Percentiles rank a stretch among this genome's conserved stretches.
Evolutionary conservation across 2,329 filamentous ascomycete genomes (phyloP).

Genomic region (Ophiostoma pallidulum): DNA sequence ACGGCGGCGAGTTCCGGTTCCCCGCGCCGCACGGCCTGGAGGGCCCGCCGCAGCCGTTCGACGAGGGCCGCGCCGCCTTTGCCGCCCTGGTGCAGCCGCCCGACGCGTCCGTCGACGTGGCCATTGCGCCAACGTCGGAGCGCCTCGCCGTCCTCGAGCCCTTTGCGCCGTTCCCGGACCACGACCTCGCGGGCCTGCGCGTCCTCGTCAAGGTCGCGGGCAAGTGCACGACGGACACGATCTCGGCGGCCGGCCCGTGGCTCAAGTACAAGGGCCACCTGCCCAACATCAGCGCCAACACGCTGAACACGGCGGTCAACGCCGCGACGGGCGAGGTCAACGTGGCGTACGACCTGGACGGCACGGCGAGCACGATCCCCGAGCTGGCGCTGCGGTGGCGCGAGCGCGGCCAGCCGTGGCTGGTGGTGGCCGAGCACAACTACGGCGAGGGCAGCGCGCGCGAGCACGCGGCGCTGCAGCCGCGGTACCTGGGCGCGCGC

Average conservation of each 20-base stretch:
- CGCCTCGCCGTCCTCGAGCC: slow-evolving; percentile 87
- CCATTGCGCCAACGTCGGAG: slow-evolving; percentile 77
- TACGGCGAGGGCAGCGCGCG: slow-evolving; percentile 81
- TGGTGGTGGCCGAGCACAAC: slow-evolving; percentile 96
- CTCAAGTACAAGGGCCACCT: slow-evolving; percentile 99
- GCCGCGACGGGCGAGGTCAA: slow-evolving; percentile 90
- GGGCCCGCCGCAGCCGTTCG: slow-evolving; percentile 57
- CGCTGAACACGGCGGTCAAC: slow-evolving; percentile 88
- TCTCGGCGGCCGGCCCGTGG: slow-evolving; percentile 94
- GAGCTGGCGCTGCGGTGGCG: slow-evolving; percentile 83
- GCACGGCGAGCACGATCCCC: slow-evolving; percentile 67
- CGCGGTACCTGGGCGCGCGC: slow-evolving; percentile 71
- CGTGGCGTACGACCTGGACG: slow-evolving; percentile 78
- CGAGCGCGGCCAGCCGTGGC: slow-evolving; percentile 64
- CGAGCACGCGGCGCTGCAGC: slow-evolving; percentile 82
- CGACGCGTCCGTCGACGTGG: slow-evolving; percentile 60
- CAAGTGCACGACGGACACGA: slow-evolving; percentile 98
- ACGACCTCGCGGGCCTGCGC: slow-evolving; percentile 65
- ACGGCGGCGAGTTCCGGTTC: slow-evolving; percentile 78
- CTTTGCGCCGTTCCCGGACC: slow-evolving; percentile 70
- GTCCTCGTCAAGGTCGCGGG: slow-evolving; percentile 95
- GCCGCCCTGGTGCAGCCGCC: slow-evolving; percentile 63
- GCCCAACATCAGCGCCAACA: slow-evolving; percentile 96
- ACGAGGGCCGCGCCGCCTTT: slow-evolving; percentile 65
- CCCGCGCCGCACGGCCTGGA: slow-evolving; percentile 63